A percentile compares a stretch with the other conserved stretches of the same genome.
phyloP scores from a whole-genome alignment of 495 filamentous ascomycete genomes.

The Terfezia boudieri region DNA sequence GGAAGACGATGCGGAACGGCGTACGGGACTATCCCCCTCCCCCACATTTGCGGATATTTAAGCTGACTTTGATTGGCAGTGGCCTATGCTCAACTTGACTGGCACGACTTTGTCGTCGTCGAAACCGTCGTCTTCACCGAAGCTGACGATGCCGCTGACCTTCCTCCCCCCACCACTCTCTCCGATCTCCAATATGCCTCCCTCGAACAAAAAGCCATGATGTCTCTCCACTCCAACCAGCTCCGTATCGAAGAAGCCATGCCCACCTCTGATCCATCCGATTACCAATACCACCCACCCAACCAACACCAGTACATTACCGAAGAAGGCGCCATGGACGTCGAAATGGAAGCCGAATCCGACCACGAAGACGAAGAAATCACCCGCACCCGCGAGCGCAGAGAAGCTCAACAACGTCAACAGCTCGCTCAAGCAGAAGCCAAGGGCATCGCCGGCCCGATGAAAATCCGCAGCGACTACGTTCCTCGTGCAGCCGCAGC shows the following conservation, averaged over 20 bases:
- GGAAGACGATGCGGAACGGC: constrained; percentile 57
- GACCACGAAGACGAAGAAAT: constrained; percentile 39
- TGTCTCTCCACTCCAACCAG: constrained; percentile 51
- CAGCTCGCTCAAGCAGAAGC: constrained; percentile 60
- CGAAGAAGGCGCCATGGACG: constrained; percentile 13
- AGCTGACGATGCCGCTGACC: constrained; percentile 59
- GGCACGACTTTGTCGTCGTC: constrained; percentile 92
- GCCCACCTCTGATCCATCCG: constrained; percentile 34
- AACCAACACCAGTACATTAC: constrained; percentile 17
- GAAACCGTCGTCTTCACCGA: constrained; percentile 92
- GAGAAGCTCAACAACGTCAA: constrained; percentile 45
- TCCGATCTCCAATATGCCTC: constrained; percentile 82
- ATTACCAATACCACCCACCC: constrained; percentile 13
- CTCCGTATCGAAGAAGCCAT: constrained; percentile 89
- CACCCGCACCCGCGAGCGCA: constrained; percentile 15
- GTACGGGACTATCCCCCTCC: neutral
- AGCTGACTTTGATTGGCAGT: constrained; percentile 16
- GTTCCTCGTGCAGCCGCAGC: constrained; percentile 62
- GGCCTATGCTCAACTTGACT: constrained; percentile 80
- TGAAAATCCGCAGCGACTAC: constrained; percentile 87
- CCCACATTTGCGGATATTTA: constrained; percentile 1
- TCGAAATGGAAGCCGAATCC: constrained; percentile 16
- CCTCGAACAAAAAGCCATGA: constrained; percentile 77
- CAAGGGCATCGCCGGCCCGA: constrained; percentile 43
- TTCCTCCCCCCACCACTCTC: constrained; percentile 73